phyloP scores from a whole-genome alignment of 116 monocot species.

The Papilionanthe hybrid region DNA sequence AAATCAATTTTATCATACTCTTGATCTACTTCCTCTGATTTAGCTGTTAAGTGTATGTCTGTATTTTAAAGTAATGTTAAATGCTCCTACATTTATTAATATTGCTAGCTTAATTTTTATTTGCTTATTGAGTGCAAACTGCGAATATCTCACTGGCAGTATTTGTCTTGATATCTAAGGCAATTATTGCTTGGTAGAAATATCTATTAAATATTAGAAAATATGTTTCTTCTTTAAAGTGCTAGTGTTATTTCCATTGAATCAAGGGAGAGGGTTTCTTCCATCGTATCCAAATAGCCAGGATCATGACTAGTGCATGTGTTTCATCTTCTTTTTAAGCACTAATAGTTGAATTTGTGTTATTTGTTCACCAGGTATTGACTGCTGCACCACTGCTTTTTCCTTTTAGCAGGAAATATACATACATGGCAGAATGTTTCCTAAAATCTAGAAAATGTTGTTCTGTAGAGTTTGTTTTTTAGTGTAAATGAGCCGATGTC shows the following conservation, averaged over 20 bases:
- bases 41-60: no score
- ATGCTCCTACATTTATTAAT: no score
- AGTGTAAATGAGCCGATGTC: no score
- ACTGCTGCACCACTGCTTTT: neutral
- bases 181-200: neutral
- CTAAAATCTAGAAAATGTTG: neutral
- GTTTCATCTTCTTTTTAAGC: neutral
- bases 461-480: no score
- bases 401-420: conserved; percentile 1
- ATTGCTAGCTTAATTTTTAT: no score
- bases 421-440: neutral
- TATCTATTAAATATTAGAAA: neutral
- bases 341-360: neutral
- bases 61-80: no score
- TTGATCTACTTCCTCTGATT: no score
- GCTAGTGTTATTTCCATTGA: neutral
- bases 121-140: no score
- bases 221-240: neutral
- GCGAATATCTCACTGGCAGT: neutral
- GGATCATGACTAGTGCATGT: neutral
- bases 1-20: no score
- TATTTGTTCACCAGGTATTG: neutral
- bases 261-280: neutral
- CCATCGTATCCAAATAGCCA: neutral
- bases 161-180: neutral